Base-by-base conservation (phyloP, 2,329 filamentous ascomycete genomes). In the Fusarium piperis region DNA sequence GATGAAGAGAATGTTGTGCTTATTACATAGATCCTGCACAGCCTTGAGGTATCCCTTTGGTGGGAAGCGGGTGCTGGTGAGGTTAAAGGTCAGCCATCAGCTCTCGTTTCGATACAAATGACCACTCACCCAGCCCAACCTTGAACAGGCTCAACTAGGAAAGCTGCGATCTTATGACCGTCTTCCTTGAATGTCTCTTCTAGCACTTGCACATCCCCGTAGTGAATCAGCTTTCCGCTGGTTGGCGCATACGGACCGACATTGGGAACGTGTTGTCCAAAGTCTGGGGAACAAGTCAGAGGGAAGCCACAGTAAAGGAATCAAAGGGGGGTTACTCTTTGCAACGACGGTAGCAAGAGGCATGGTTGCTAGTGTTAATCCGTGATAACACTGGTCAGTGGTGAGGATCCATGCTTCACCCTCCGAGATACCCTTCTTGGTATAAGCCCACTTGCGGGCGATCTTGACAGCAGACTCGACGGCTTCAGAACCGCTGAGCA, bases 1-100 rank as follows among this genome's bases (percentile, higher is more conserved):
- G 82, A 99, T 98, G 78, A 99, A 86, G 52, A 99, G 90, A 38
- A 97, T 94, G 72, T 98, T 97, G 87, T 98, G 90, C 87, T 97
- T 93, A 83, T 94, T 94, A 86, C 96, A 99, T 26, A 98, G 91
- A 23, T 89, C 92, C 61, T 94, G 89, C 58, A 93, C 92, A 76
- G 91, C 89, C 73, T 86, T 83, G 36, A 97, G 88, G 82, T 97
- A 98, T n/a, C 64, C 64, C 18, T 55, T 63, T 15, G 52, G 64
- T 12, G 64, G 64, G 32, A 67, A 59, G 18, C 59, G 59, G 6
- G 64, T 64, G 7, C 60, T 67, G 15, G 16, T 16, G 36, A 44
- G 26, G 9, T 11, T 0, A 3, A 3, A 28, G 12, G 13, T 16
- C 7, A n/a, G 11, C 10, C 4, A 15, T 4, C 10, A 38, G 4